Evolutionary conservation across 495 filamentous ascomycete genomes (phyloP).

Genomic region (Aspergillus baeticus): DNA sequence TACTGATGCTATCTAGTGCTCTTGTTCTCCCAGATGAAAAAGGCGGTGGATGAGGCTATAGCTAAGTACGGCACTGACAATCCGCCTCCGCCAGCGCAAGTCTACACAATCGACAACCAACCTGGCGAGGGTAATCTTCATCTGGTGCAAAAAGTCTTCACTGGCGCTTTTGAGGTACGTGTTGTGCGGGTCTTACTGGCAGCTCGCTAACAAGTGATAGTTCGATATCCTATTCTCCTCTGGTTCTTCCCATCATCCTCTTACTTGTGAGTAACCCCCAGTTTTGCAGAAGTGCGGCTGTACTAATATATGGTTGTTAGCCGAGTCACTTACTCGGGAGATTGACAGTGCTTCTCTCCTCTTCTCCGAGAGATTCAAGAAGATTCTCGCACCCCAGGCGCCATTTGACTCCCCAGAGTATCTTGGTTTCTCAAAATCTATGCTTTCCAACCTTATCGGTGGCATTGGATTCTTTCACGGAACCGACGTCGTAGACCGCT

Average conservation of each 20-base stretch:
- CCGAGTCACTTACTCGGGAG: slow-evolving; percentile 65
- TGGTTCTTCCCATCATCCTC: slow-evolving; percentile 57
- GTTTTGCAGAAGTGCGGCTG: neutral
- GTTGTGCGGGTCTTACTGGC: neutral
- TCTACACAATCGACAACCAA: slow-evolving; percentile 72
- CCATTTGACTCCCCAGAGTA: slow-evolving; percentile 77
- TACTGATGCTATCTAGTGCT: slow-evolving; percentile 43
- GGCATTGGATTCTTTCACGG: slow-evolving; percentile 97
- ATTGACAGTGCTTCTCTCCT: slow-evolving; percentile 62
- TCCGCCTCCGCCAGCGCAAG: slow-evolving; percentile 79
- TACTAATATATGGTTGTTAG: slow-evolving; percentile 38
- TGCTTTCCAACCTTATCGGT: slow-evolving; percentile 92
- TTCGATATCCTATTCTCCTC: slow-evolving; percentile 94
- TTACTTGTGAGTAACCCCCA: slow-evolving; percentile 50
- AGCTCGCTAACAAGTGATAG: slow-evolving; percentile 34
- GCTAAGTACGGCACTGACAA: slow-evolving; percentile 67
- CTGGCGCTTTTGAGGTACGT: slow-evolving; percentile 75
- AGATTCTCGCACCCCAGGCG: slow-evolving; percentile 68
- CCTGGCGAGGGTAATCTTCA: slow-evolving; percentile 79
- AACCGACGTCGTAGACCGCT: slow-evolving; percentile 81
- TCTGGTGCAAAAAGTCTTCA: slow-evolving; percentile 88
- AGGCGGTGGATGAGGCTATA: slow-evolving; percentile 65
- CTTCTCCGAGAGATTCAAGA: slow-evolving; percentile 73
- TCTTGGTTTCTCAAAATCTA: slow-evolving; percentile 75
- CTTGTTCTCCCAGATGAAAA: slow-evolving; percentile 76